Percentiles rank a stretch among this genome's conserved stretches.
phyloP scores from a whole-genome alignment of 495 filamentous ascomycete species.

The Rhizodiscina lignyota region DNA sequence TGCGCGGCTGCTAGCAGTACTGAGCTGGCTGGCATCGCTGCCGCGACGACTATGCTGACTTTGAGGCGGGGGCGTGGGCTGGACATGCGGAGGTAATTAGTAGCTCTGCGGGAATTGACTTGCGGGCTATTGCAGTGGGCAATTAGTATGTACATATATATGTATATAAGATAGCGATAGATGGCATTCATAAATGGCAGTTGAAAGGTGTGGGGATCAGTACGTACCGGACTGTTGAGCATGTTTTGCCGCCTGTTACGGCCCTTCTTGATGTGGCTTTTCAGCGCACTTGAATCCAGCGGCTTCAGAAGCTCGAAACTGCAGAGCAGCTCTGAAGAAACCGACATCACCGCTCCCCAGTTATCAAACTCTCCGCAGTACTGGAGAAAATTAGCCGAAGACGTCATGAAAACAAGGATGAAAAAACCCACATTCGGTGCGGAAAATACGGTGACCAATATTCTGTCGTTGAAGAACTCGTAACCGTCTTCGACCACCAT shows the following conservation, averaged over 20 bases:
- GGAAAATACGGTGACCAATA: constrained; percentile 93
- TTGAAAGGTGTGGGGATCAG: constrained; percentile 1
- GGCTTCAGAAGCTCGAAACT: constrained; percentile 96
- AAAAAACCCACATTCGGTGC: constrained; percentile 72
- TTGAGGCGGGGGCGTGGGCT: too few species aligned
- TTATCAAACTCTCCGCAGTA: constrained; percentile 99
- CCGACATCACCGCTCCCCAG: constrained; percentile 98
- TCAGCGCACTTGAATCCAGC: constrained; percentile 87
- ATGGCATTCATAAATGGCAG: too few species aligned
- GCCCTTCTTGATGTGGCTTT: constrained; percentile 98
- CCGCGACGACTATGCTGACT: too few species aligned
- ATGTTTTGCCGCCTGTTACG: constrained; percentile 80
- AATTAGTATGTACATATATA: too few species aligned
- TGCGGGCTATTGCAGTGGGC: constrained; percentile 13
- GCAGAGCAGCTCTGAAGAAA: constrained; percentile 81
- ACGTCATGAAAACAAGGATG: constrained; percentile 10
- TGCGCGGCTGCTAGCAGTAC: too few species aligned
- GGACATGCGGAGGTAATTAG: too few species aligned
- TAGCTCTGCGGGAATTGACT: constrained; percentile 16
- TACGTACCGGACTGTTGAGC: constrained; percentile 74
- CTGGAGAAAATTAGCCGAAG: constrained; percentile 26
- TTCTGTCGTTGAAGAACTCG: constrained; percentile 93
- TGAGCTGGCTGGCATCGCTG: too few species aligned
- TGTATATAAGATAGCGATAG: too few species aligned
- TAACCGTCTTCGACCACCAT: constrained; percentile 99